These are phyloP conservation scores for Dicorynia guianensis DNA, from an alignment of 306 rosid genomes.

Conservation along the genomic window DNA sequence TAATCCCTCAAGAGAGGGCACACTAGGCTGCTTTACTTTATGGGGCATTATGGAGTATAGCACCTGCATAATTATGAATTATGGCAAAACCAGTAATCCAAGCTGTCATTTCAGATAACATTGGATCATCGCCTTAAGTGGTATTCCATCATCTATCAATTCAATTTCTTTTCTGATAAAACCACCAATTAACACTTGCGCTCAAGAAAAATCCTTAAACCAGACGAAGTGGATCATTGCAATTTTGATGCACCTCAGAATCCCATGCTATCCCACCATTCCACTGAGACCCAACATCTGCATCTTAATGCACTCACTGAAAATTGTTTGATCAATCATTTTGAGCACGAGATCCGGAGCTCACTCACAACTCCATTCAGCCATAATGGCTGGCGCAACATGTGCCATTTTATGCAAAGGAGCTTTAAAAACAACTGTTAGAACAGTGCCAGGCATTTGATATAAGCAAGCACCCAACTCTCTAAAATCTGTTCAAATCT, in stretches of 20 bases:
- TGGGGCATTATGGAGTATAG: neutral
- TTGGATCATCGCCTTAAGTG: slow-evolving; percentile 28
- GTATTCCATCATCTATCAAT: slow-evolving; percentile 42
- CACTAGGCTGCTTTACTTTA: no score
- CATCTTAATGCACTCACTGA: slow-evolving; percentile 21
- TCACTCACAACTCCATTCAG: slow-evolving; percentile 28
- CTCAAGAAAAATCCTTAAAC: slow-evolving; percentile 30
- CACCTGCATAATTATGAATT: slow-evolving; percentile 30
- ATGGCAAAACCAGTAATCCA: slow-evolving; percentile 14
- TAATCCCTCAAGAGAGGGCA: no score
- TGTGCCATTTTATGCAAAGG: slow-evolving; percentile 33
- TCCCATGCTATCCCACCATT: slow-evolving; percentile 13
- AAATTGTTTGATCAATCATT: slow-evolving; percentile 30
- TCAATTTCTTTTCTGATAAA: slow-evolving; percentile 9
- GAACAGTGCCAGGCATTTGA: slow-evolving; percentile 37
- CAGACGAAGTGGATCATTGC: slow-evolving; percentile 36
- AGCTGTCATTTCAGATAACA: neutral
- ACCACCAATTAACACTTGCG: neutral
- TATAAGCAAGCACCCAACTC: slow-evolving; percentile 18
- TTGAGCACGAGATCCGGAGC: slow-evolving; percentile 3
- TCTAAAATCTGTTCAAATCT: neutral
- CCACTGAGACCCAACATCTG: slow-evolving; percentile 16
- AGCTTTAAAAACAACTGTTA: slow-evolving; percentile 42
- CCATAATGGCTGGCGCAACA: slow-evolving; percentile 40
- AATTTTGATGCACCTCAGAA: slow-evolving; percentile 29